Evolutionary conservation across 1,139 yeast genomes (phyloP).

Genomic region (Yamadazyma diddensiae): DNA sequence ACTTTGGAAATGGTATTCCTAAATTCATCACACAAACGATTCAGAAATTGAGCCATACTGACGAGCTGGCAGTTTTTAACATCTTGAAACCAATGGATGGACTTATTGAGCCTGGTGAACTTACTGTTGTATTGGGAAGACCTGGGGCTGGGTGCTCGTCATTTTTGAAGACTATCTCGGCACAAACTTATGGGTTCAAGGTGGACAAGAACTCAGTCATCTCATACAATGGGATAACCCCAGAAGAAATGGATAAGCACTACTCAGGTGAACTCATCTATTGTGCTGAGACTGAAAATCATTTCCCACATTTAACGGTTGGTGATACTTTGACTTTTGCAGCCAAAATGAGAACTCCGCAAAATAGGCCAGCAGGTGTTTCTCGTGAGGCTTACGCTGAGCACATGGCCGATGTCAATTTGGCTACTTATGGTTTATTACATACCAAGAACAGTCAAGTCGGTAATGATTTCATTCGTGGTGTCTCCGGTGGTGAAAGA

Average conservation of each 20-base stretch:
- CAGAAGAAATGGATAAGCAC: constrained; percentile 23
- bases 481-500: constrained; percentile 47
- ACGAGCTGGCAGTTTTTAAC: constrained; percentile 23
- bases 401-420: constrained; percentile 41
- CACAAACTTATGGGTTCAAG: constrained; percentile 69
- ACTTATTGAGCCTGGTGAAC: constrained; percentile 55
- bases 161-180: constrained; percentile 62
- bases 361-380: constrained; percentile 39
- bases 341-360: constrained; percentile 40
- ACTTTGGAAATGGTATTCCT: constrained; percentile 52
- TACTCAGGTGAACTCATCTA: constrained; percentile 46
- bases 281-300: constrained; percentile 52
- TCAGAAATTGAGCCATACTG: constrained; percentile 33
- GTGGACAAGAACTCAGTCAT: constrained; percentile 47
- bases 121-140: constrained; percentile 73
- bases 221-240: constrained; percentile 29
- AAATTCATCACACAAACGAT: constrained; percentile 16
- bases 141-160: constrained; percentile 89
- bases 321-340: constrained; percentile 50
- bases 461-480: constrained; percentile 39
- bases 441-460: constrained; percentile 37
- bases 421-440: constrained; percentile 41
- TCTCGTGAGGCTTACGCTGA: constrained; percentile 40
- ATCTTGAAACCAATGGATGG: constrained; percentile 35
- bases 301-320: constrained; percentile 51